Evolutionary conservation across 139 green algal genomes (phyloP).

Genomic region (Chlamydomonas sp.): DNA sequence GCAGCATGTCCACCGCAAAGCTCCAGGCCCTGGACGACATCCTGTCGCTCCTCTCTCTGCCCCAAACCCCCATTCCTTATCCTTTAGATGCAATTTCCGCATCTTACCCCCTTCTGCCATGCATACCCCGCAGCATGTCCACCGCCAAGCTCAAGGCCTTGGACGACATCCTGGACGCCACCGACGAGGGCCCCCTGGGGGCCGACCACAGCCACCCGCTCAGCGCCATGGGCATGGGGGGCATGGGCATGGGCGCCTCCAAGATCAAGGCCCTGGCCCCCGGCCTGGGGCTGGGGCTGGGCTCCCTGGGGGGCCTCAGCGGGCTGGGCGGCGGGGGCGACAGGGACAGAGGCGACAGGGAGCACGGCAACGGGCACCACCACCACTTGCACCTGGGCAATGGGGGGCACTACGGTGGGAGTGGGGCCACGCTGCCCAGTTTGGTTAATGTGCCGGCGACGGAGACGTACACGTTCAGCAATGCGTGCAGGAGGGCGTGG

Average conservation of each 20-base stretch:
- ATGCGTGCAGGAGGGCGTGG: conserved; percentile 42
- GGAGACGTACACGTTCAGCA: conserved; percentile 48
- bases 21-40: no score
- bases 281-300: conserved; percentile 1
- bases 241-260: conserved; percentile 18
- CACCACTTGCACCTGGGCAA: background rate
- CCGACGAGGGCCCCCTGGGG: conserved; percentile 26
- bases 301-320: no score
- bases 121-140: conserved; percentile 13
- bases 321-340: no score
- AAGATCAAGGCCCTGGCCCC: conserved; percentile 42
- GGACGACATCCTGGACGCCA: conserved; percentile 42
- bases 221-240: no score
- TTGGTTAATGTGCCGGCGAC: conserved; percentile 41
- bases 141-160: conserved; percentile 39
- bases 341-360: background rate
- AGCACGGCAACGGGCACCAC: background rate
- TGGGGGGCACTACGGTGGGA: background rate
- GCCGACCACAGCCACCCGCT: no score
- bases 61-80: background rate
- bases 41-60: no score
- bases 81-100: background rate
- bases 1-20: no score
- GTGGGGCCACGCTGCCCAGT: conserved; percentile 34
- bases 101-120: background rate